phyloP scores from a whole-genome alignment of 2,329 filamentous ascomycete genomes.

The Alternaria ethzedia region DNA sequence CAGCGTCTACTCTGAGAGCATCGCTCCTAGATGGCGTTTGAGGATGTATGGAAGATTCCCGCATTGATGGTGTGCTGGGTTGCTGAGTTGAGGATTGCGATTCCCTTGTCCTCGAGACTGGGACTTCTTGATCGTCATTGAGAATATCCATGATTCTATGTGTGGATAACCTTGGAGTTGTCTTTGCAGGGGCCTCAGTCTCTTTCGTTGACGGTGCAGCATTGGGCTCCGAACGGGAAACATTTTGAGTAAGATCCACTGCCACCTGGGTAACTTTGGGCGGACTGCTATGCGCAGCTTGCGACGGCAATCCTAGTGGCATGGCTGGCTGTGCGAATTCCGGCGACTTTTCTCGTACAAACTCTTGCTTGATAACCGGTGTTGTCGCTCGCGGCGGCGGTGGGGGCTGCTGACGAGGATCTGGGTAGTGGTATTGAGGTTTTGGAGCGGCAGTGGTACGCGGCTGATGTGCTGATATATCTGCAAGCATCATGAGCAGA shows the following conservation, averaged over 20 bases:
- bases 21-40: conserved; percentile 27
- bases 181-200: conserved; percentile 23
- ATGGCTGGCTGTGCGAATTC: conserved; percentile 16
- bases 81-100: conserved; percentile 23
- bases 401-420: conserved; percentile 11
- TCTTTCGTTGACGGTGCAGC: conserved; percentile 10
- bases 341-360: conserved; percentile 25
- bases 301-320: conserved; percentile 18
- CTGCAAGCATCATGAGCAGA: conserved; percentile 49
- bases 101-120: conserved; percentile 28
- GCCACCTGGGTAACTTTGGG: conserved; percentile 14
- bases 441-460: conserved; percentile 4
- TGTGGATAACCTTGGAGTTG: conserved; percentile 36
- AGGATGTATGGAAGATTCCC: conserved; percentile 18
- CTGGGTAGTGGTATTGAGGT: conserved; percentile 4
- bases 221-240: conserved; percentile 14
- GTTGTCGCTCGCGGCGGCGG: conserved; percentile 12
- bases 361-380: conserved; percentile 21
- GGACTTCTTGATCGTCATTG: conserved; percentile 44
- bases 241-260: conserved; percentile 6
- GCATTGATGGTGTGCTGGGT: conserved; percentile 22
- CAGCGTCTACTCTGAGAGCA: conserved; percentile 24
- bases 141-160: conserved; percentile 48
- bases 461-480: conserved; percentile 39
- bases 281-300: conserved; percentile 29